Evolutionary conservation across 139 green algal genomes (phyloP), one percentile per base, ranked within the genome.

Genomic region (Yamagishiella unicocca): DNA sequence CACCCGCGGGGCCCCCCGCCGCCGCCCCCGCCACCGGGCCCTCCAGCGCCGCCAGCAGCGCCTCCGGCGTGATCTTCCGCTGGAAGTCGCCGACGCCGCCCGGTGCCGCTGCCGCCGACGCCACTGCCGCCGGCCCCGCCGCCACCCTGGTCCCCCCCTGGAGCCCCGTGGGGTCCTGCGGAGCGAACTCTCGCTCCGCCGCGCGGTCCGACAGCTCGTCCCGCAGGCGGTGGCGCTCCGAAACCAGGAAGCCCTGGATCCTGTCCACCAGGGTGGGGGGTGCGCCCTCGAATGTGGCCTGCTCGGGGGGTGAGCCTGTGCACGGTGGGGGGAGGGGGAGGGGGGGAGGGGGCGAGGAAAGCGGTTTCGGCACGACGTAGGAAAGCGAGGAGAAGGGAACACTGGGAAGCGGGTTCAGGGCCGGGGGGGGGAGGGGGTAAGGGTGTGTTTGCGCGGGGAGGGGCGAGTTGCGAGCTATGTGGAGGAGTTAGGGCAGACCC

Each of bases 41-140:
- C 50, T 73, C 62, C 37, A 80, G 58, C 62, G 78, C 89, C 42
- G 92, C 82, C 83, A 93, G 31, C 19, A 85, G 19, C 31, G 79
- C 79, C 42, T 85, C 79, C 5, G 79, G 79, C 12, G 74, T 91
- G 74, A 96, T 90, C 90, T 96, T 96, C 24, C 91, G 85, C 90
- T 96, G 93, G 54, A 95, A 95, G 58, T 93, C 83, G 42, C 72
- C 71, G 37, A 85, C 12, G 5, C 19, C 58, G n/a, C 35, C 82
- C 54, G 61, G 64, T 83, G 21, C 76, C 3, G 46, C 75, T 6
- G 75, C 75, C 7, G 46, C 12, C 4, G 31, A 33, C 22, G 29
- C 45, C 2, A 45, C n/a, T 19, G 76, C 54, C 27, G 76, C 54
- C 19, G 54, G 24, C 54, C 35, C 76, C 21, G 53, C 4, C 29